A percentile compares a stretch with the other conserved stretches of the same genome.
Evolutionary conservation across 192 early-diverging fungal genomes (phyloP).

Genomic region (Entomortierella lignicola): DNA sequence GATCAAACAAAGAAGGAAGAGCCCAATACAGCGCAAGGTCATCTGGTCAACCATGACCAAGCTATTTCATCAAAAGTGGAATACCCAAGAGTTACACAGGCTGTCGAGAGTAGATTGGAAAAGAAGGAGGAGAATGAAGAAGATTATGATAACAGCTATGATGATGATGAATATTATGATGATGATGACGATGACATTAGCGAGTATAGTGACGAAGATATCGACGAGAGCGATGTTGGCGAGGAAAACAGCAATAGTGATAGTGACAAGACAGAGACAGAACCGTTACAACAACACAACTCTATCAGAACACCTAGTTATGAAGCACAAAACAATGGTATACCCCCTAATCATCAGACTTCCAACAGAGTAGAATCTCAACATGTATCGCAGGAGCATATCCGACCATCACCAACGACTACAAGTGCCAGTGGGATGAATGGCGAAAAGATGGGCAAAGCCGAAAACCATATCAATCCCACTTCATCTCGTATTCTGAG

Average conservation of each 20-base stretch:
- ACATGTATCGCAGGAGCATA: too few relatives aligned
- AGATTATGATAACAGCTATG: not conserved
- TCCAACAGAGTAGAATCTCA: too few relatives aligned
- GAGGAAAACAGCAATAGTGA: constrained; percentile 2
- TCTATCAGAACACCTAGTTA: too few relatives aligned
- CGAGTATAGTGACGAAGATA: constrained; percentile 12
- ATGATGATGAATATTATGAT: constrained; percentile 1
- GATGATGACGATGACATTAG: constrained; percentile 9
- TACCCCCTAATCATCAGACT: too few relatives aligned
- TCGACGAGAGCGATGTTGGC: constrained; percentile 11
- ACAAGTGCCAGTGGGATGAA: too few relatives aligned
- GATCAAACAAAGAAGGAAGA: constrained; percentile 34
- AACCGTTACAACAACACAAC: too few relatives aligned
- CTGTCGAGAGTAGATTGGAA: too few relatives aligned
- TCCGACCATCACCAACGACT: too few relatives aligned
- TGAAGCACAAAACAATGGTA: too few relatives aligned
- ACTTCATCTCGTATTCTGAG: too few relatives aligned
- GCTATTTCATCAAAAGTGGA: not conserved
- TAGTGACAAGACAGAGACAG: not conserved
- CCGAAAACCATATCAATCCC: too few relatives aligned
- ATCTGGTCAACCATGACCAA: not conserved
- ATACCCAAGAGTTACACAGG: not conserved
- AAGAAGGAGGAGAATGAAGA: not conserved
- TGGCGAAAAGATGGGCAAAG: too few relatives aligned
- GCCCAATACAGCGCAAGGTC: constrained; percentile 7